Base-by-base conservation (phyloP, 1,139 yeast species). In the Saccharomycopsis crataegensis region DNA sequence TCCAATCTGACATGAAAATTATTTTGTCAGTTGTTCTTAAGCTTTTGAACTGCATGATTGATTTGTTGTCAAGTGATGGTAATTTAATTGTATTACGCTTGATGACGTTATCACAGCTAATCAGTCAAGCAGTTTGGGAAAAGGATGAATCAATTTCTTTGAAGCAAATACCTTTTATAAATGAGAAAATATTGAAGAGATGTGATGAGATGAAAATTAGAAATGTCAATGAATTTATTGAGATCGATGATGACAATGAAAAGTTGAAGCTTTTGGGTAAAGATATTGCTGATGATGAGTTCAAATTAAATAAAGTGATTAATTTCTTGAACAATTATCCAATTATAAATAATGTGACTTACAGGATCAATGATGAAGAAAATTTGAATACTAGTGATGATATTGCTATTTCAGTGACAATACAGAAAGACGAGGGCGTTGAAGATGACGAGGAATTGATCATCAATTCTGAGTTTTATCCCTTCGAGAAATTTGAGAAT, bases 281-380 rank as follows among this genome's bases (percentile, higher is more conserved):
- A 14, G 79, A 88, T 6, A 71, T 91, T 55, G 97, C 91, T 59
- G 71, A 70, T 3, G 62, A 64, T 11, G 82, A 78, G 14, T 70
- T 70, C 2, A 70, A 81, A 17, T 62, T 80, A 62, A 74, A 75
- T 44, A 74, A 74, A 33, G 90, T 93, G 52, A 98, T 98, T 0
- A 80, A 80, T 36, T 93, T 93, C 72, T 96, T 90, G 54, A 93
- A 93, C 68, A 80, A 77, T 60, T 94, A 86, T 66, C 99, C 99
- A 6, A 87, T 86, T 63, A 75, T 93, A 9, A 56, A 48, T 55
- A 97, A 93, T 61, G 67, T 91, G 28, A 69, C 76, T 4, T 82
- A 81, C 59, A 63, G 76, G 12, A 55, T 77, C 6, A 78, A 76
- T 22, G 66, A 70, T n/a, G 65, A 70, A 0, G 68, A 70, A 3